Evolutionary conservation across 2,329 filamentous ascomycete genomes (phyloP), one percentile per base, ranked within the genome.

Genomic region (Lachnellula hyalina): DNA sequence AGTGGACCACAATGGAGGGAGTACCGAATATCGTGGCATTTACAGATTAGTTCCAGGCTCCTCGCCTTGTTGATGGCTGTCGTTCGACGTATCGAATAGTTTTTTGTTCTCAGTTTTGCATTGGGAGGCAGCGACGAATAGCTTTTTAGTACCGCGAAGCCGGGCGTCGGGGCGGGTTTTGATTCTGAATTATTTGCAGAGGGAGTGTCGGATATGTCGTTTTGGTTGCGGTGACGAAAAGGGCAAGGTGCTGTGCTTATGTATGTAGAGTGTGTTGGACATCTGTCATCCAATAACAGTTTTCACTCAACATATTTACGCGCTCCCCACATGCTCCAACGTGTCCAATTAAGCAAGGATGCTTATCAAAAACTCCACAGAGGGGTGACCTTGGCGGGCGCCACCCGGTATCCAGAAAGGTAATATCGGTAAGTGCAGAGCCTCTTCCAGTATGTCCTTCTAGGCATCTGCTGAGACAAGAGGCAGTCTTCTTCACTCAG

Each of bases 231-330:
- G 53, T 52, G 53, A 56, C 49, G 47, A 49, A 46, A 44, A 42
- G 15, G 53, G 53, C 32, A 52, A 55, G 45, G 34, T 17, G 45
- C 48, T 48, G 38, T 52, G 38, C 40, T 47, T 32, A 49, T 44
- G 17, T 44, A n/a, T 49, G n/a, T 54, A 40, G 47, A 47, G 15
- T 25, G 17, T 38, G 25, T 47, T 35, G 47, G 50, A 50, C n/a
- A 15, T 47, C 54, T 56, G 54, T 53, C 52, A 46, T 49, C 49
- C 54, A 56, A 49, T 42, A 56, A 46, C 41, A 54, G 50, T 53
- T 44, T 40, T 38, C 46, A 44, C 46, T 32, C 41, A 46, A 40
- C 14, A 47, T 34, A 52, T 48, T 52, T 42, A 46, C 47, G 38
- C 28, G 46, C 46, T 41, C 17, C 14, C 23, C 46, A 40, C 36